These are phyloP conservation scores for Paraphysoderma sedebokerense DNA, from an alignment of 371 early-diverging fungal species.

Conservation along the genomic window DNA sequence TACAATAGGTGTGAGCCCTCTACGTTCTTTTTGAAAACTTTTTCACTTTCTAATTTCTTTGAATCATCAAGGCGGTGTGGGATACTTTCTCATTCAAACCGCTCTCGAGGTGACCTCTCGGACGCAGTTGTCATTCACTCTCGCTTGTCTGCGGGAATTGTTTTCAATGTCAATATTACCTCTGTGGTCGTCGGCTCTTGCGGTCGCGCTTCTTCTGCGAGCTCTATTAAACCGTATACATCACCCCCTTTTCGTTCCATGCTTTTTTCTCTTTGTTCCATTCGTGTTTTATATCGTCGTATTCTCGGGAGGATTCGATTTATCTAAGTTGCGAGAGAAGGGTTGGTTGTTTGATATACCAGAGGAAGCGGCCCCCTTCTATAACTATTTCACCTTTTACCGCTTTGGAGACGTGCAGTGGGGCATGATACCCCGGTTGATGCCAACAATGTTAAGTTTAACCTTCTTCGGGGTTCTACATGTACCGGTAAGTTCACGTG, in stretches of 20 bases:
- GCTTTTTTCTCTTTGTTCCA: conserved; percentile 69
- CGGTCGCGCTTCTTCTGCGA: conserved; percentile 47
- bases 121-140: conserved; percentile 9
- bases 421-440: conserved; percentile 47
- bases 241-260: conserved; percentile 65
- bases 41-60: too few species aligned
- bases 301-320: conserved; percentile 32
- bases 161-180: conserved; percentile 18
- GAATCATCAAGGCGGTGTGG: too few species aligned
- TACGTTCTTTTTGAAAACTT: not conserved
- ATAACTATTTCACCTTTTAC: conserved; percentile 69
- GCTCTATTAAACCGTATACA: conserved; percentile 18
- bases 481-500: conserved; percentile 67
- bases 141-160: conserved; percentile 9
- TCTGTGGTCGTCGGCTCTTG: conserved; percentile 64
- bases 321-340: conserved; percentile 41
- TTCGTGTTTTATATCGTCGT: conserved; percentile 50
- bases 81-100: conserved; percentile 81
- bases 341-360: conserved; percentile 82
- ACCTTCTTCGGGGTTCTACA: conserved; percentile 91
- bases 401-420: conserved; percentile 51
- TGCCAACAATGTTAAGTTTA: conserved; percentile 82
- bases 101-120: conserved; percentile 76
- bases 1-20: conserved; percentile 47
- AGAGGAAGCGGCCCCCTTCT: conserved; percentile 52